Evolutionary conservation across 2,329 filamentous ascomycete genomes (phyloP), one percentile per base, ranked within the genome.

Genomic region (Fusarium pseudograminearum): DNA sequence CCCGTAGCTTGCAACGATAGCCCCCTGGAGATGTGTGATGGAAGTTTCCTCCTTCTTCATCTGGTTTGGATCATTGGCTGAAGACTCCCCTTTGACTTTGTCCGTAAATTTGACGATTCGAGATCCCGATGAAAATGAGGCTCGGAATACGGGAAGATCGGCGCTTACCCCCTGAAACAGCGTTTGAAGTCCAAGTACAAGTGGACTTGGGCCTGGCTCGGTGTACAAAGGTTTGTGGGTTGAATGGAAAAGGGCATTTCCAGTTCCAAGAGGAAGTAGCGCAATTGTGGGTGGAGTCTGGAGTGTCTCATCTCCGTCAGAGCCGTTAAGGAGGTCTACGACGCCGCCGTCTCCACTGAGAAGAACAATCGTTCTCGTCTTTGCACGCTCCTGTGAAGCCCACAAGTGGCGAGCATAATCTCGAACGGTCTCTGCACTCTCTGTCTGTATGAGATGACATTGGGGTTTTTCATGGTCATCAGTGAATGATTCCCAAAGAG

Each of bases 271-370:
- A 2, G 89, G 89, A 18, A 91, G 77, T 16, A 89, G 76, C 0
- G 82, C 83, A 33, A 91, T 75, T 4, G 83, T 78, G 0, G 87
- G 85, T 7, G 76, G 73, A 1, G 65, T 38, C 1, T 57, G 41
- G 16, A 61, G 61, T 3, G 56, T 40, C 2, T 62, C 55, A 1
- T 70, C 69, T 28, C 75, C 70, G 14, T 78, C 75, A 28, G 78
- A 83, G 4, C 86, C 87, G 76, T 98, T 97, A 62, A 97, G 83
- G 2, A 96, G 83, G 73, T 98, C 95, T 20, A 94, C 86, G 4
- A 97, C 79, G 8, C 94, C 95, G 16, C 95, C 95, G 78, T 98
- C 95, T 9, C 95, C 95, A 50, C 92, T 95, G 7, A 98, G 84
- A 15, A 98, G 85, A 31, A 98, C 80, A 28, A 98, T 84, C 0